Base-by-base conservation (phyloP, 805 yeast species). In the Starmerella davenportii region DNA sequence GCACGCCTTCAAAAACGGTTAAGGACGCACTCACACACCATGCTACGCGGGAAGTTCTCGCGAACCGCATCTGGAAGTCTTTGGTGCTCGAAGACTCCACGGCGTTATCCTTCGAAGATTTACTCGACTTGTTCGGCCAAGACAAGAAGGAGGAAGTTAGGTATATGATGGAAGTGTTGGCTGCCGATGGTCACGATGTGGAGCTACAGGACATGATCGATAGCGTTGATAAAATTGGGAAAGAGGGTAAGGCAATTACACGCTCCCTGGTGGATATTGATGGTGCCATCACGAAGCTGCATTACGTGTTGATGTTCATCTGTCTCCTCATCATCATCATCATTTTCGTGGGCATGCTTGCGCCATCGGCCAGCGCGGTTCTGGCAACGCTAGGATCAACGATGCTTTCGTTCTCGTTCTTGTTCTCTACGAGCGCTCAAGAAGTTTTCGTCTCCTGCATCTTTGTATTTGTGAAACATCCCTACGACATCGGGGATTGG, bases 341-440 rank as follows among this genome's bases (percentile, higher is more conserved):
- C 21, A 50, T 62, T 36, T 57, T 62, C 31, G 57, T 61, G 21
- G 63, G 64, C 34, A 55, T 62, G 57, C 53, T 61, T 16, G 60
- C 65, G 5, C 64, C 64, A 2, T 51, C 57, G 8, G 59, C 61
- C 2, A 52, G 56, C 17, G 49, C 66, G 1, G 60, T 59, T 28
- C 45, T 61, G 40, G 63, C 65, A 14, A 62, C 66, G 4, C 47
- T 61, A 21, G 66, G 64, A 5, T 52, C 65, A 9, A 47, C 64
- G 0, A 38, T 61, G 24, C 51, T 61, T 28, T 61, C 64, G 3
- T 39, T 61, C 30, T 59, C 65, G 11, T 61, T 59, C 43, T 51
- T 62, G 31, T 57, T 61, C 38, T 44, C 60, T 4, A 43, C 56
- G 18, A 56, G 64, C 9, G 53, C 56, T 14, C 62, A 57, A 38